Evolutionary conservation across 768 basidiomycete genomes (phyloP).

Genomic region (Lepiota venenata): DNA sequence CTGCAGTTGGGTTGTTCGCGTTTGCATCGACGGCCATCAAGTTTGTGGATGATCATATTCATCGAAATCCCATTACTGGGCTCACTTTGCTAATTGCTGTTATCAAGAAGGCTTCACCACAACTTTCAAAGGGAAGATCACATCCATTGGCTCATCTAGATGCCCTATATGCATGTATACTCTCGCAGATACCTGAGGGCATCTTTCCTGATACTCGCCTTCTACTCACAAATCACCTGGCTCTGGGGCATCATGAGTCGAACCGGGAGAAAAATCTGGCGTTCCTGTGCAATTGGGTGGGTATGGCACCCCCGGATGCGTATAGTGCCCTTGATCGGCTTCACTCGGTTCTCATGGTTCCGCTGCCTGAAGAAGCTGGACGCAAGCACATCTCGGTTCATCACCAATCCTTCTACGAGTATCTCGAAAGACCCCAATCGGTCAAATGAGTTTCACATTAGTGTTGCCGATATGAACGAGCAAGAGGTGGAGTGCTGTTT

Average conservation of each 20-base stretch:
- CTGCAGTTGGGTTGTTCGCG: neutral
- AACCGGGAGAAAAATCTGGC: too few relatives aligned
- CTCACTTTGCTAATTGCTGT: neutral
- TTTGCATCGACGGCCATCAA: neutral
- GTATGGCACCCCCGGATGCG: neutral
- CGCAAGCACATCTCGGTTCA: neutral
- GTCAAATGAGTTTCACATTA: neutral
- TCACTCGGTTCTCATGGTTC: neutral
- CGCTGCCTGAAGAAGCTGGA: neutral
- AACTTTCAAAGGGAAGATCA: neutral
- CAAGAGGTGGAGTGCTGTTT: neutral
- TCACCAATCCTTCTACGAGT: neutral
- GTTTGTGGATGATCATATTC: neutral
- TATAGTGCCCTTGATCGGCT: neutral
- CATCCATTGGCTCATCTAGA: neutral
- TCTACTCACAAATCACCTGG: neutral
- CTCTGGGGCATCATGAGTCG: too few relatives aligned
- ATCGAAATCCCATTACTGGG: neutral
- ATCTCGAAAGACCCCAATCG: neutral
- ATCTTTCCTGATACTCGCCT: neutral
- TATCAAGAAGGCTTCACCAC: neutral
- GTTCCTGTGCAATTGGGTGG: neutral
- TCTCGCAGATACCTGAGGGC: neutral
- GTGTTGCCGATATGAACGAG: neutral
- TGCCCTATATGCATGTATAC: neutral